Evolutionary conservation across 441 rosid species (phyloP), one percentile per base, ranked within the genome.

Genomic region (Aquilaria agallochum): DNA sequence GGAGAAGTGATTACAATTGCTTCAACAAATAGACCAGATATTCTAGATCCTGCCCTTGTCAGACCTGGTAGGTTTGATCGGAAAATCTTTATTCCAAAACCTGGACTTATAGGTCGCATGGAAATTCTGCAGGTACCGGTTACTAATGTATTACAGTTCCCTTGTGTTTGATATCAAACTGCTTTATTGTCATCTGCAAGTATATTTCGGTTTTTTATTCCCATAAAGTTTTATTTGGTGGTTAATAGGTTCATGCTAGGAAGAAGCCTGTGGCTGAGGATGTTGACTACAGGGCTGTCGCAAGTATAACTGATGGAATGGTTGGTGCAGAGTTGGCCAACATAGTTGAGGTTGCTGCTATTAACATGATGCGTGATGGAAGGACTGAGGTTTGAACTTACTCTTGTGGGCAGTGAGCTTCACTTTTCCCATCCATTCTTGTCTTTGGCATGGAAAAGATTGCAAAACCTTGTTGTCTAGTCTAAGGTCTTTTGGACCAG

Each of bases 301-400:
- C 97, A 66, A 78, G 94, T 67, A 81, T 88, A 85, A 88, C 96
- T 30, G 96, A 90, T 68, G 97, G 97, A 67, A 93, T 93, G 98
- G 98, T 93, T 77, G 98, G 98, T 74, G 98, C 98, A 9, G 98
- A 93, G 84, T 85, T 93, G 66, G 97, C 98, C 45, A 93, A 93
- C 80, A 88, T 93, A 55, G 76, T 93, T 52, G 98, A 93, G 75
- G 86, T 93, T 71, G 96, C 97, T 33, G 98, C 97, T 59, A 85
- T 90, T 30, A 82, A 86, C 72, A 93, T 93, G 98, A 90, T 90
- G 77, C 96, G 97, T 62, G 97, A 90, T 74, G 94, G 86, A 71
- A 82, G 98, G 69, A 83, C 89, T 20, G 97, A 93, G 89, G 98
- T 93, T 76, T 45, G 7, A 31, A 31, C 15, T 64, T 53, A 53